Evolutionary conservation across 345 rosid species (phyloP), one percentile per base, ranked within the genome.

Genomic region (Excoecaria cochinchinensis): DNA sequence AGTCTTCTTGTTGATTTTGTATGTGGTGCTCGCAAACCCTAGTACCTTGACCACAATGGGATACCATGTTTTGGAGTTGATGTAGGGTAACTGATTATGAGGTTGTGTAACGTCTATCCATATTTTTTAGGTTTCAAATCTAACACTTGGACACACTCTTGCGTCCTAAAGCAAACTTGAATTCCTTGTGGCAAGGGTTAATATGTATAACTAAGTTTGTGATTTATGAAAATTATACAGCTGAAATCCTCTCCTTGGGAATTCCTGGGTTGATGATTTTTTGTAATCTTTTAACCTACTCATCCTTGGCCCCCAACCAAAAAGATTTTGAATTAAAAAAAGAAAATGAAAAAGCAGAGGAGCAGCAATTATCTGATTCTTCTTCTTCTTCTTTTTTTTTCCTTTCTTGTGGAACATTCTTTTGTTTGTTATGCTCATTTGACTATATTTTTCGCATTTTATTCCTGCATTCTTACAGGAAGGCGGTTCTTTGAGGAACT

Each of bases 401-500:
- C 2, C 2, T 31, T 31, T 2, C 67, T 50, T 17, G 1, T 56
- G 4, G 46, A 17, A 8, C 31, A 17, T 78, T 31, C 55, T 73
- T 62, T 62, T 62, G 25, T 66, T 64, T 17, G 66, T 17, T 31
- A 14, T 7, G 16, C 36, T 48, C 58, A 75, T 71, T 62, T 42
- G 21, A 25, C 50, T 39, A 13, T 10, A 8, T 55, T 70, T 22
- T 71, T 79, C 22, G 53, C 63, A 56, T 36, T 56, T 53, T 66
- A 71, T 77, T 67, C 70, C 53, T 25, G 31, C 68, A 71, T 71
- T 77, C 69, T 78, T 81, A 48, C 80, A 95, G 99, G 99, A 59
- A 89, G 88, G 88, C 89, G 98, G 80, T 95, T 95, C 86, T 95
- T 95, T 67, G 97, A 95, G 89, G 99, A 95, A 73, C 83, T 95